Base-by-base conservation (phyloP, 108 stramenopile species). In the Nitzschia putrida region DNA sequence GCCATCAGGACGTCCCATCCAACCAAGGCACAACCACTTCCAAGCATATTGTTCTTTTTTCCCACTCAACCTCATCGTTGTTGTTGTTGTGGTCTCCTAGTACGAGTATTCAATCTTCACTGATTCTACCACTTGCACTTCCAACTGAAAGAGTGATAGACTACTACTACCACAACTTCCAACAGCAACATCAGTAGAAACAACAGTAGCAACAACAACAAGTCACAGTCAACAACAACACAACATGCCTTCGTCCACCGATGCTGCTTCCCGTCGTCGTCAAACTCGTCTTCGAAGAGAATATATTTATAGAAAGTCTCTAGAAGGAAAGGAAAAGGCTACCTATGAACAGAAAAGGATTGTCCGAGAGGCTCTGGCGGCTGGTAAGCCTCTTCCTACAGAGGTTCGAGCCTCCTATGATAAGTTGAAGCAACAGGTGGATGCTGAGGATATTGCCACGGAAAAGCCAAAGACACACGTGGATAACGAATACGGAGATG, bases 401-500 rank as follows among this genome's bases (percentile, higher is more conserved):
- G 91, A 98, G 73, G 73, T 96, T 11, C 85, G 90, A 13, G 92
- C 95, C 6, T 84, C 85, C 16, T 94, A 90, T 68, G 90, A 87
- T 53, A 72, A 75, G 24, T 69, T 92, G 22, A 79, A 92, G 26
- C 44, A 72, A 37, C 76, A 96, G 49, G 79, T 97, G 4, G 86
- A 87, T 45, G 76, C 89, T 22, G 97, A 97, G 60, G 96, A 96
- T 67, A 74, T 76, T 24, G 84, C 83, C 34, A 89, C 90, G 23
- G 73, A 73, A 12, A 66, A 63, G 20, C 84, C 72, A 34, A 69
- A 77, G 34, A 73, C 68, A 34, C 85, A 85, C 61, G 82, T 98
- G 23, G 99, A 99, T 78, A 97, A 99, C 74, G 99, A 99, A 74
- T 99, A 99, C 61, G 97, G 91, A 29, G 82, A 90, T 71, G 90